Evolutionary conservation across 106 monocot species (phyloP).

Genomic region (Dioscorea dumetorum): DNA sequence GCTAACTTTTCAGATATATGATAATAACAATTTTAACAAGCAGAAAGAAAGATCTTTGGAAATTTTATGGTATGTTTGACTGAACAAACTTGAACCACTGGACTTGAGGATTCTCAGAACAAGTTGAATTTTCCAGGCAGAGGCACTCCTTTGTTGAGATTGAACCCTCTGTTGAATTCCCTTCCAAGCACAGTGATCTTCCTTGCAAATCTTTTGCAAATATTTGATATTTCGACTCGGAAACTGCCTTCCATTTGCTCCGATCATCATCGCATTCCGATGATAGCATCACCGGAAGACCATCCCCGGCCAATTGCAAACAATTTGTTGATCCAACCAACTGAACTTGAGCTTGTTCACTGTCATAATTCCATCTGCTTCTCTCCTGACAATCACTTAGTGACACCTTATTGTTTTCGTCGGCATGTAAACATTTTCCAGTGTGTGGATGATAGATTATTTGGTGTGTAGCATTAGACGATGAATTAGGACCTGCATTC

Average conservation of each 20-base stretch:
- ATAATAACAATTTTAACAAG: too few relatives aligned
- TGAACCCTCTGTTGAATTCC: neutral
- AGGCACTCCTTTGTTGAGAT: constrained; percentile 20
- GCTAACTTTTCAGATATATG: too few relatives aligned
- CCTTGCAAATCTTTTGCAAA: constrained; percentile 4
- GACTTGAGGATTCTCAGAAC: constrained; percentile 21
- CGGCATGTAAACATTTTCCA: constrained; percentile 21
- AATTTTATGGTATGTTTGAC: constrained; percentile 15
- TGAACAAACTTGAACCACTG: constrained; percentile 41
- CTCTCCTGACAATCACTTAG: constrained; percentile 19
- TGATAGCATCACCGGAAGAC: constrained; percentile 9
- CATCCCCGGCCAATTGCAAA: constrained; percentile 10
- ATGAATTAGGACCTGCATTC: constrained; percentile 27
- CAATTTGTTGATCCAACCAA: constrained; percentile 7
- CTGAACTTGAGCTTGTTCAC: neutral
- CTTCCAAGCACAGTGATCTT: constrained; percentile 22
- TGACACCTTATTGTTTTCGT: neutral
- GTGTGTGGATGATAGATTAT: constrained; percentile 42
- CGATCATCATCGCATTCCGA: constrained; percentile 2
- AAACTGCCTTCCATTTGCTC: constrained; percentile 16
- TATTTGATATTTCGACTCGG: constrained; percentile 11
- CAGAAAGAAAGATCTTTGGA: too few relatives aligned
- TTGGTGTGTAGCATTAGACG: constrained; percentile 3
- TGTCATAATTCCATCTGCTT: constrained; percentile 21
- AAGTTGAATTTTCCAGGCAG: constrained; percentile 12